These are phyloP conservation scores for Penicillium robsamsonii DNA, from an alignment of 495 filamentous ascomycete genomes.

Conservation along the genomic window DNA sequence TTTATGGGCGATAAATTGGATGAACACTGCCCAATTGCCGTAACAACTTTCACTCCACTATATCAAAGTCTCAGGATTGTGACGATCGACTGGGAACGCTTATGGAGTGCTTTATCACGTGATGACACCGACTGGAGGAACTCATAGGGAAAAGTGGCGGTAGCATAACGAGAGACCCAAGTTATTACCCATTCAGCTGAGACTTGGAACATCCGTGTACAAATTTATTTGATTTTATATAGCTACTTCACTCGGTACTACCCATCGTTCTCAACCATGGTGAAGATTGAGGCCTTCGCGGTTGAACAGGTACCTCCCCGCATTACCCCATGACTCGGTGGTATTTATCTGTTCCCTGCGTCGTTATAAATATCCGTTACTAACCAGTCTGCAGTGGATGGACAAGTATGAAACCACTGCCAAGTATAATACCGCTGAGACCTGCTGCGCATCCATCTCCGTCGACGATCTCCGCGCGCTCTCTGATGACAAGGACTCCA, in stretches of 20 bases:
- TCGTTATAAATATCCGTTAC: neutral
- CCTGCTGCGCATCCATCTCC: slow-evolving; percentile 79
- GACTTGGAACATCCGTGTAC: neutral
- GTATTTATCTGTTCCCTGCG: neutral
- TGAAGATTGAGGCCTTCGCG: slow-evolving; percentile 67
- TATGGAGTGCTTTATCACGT: too few species aligned
- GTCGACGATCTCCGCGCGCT: slow-evolving; percentile 64
- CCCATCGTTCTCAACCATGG: slow-evolving; percentile 45
- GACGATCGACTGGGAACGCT: too few species aligned
- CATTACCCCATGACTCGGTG: slow-evolving; percentile 14
- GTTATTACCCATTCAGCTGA: neutral
- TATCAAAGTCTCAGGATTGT: too few species aligned
- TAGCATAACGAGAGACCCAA: neutral
- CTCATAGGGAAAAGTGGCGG: neutral
- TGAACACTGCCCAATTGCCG: too few species aligned
- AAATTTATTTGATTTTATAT: neutral
- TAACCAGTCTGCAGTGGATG: slow-evolving; percentile 69
- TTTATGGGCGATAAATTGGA: too few species aligned
- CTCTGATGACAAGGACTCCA: slow-evolving; percentile 51
- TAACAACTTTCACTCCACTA: too few species aligned
- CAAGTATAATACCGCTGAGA: slow-evolving; percentile 83
- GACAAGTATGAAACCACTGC: slow-evolving; percentile 72
- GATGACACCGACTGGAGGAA: too few species aligned
- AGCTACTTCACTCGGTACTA: neutral
- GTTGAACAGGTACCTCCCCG: slow-evolving; percentile 66